These are phyloP conservation scores for Alternaria panax DNA, from an alignment of 2,329 filamentous ascomycete species.

Conservation along the genomic window DNA sequence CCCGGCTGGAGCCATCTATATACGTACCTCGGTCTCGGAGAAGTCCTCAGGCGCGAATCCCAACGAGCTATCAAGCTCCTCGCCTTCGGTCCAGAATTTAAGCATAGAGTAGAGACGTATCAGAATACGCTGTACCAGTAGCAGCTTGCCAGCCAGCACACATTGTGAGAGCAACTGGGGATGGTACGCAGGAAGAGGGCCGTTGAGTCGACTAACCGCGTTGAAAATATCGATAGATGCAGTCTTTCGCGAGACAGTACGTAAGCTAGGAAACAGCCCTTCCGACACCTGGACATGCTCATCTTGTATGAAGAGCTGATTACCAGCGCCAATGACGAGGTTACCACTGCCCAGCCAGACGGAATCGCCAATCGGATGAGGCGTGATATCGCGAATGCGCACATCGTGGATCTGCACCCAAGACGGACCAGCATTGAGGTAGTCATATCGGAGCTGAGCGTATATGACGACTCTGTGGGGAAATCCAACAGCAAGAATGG, in stretches of 20 bases:
- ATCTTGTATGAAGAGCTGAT: constrained; percentile 87
- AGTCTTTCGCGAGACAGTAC: constrained; percentile 57
- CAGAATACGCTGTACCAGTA: constrained; percentile 75
- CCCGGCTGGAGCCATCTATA: rapidly evolving
- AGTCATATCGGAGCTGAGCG: constrained; percentile 89
- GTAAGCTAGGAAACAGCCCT: constrained; percentile 64
- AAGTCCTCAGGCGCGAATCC: constrained; percentile 62
- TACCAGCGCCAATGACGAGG: constrained; percentile 86
- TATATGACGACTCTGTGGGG: constrained; percentile 83
- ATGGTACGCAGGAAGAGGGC: constrained; percentile 87
- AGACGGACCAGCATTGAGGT: constrained; percentile 84
- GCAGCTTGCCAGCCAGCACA: constrained; percentile 79
- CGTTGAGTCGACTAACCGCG: constrained; percentile 82
- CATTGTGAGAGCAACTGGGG: constrained; percentile 90
- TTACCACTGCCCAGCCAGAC: constrained; percentile 88
- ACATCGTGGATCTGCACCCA: constrained; percentile 89
- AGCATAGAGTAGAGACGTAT: constrained; percentile 75
- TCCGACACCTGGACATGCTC: constrained; percentile 73
- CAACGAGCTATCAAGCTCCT: constrained; percentile 79
- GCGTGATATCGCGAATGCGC: constrained; percentile 78
- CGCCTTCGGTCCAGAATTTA: constrained; percentile 84
- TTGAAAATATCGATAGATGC: constrained; percentile 76
- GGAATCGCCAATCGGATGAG: constrained; percentile 90
- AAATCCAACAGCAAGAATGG: constrained; percentile 90
- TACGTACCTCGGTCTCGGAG: constrained; percentile 55